Percentiles rank a stretch among this genome's conserved stretches.
Conservation (phyloP, 768 basidiomycete species). For the Asterophora parasitica region DNA sequence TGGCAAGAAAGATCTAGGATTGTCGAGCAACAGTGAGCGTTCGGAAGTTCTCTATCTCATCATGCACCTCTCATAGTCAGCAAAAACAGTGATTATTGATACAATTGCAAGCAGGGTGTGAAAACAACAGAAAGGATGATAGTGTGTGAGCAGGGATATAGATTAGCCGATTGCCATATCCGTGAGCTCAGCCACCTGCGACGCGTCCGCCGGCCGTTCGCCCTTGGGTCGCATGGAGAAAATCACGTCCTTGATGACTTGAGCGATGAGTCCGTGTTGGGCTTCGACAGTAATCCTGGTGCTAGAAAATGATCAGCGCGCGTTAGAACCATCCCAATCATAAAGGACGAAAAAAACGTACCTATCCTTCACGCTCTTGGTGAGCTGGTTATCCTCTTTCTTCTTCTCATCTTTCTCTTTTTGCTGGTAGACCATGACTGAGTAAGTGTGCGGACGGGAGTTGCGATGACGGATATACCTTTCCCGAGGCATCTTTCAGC, state of each 20-base stretch:
- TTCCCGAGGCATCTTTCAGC: conserved; percentile 45
- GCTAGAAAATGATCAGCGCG: conserved; percentile 33
- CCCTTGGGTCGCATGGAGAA: conserved; percentile 60
- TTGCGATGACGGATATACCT: conserved; percentile 10
- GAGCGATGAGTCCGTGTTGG: conserved; percentile 90
- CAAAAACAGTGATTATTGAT: no score
- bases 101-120: not conserved
- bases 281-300: conserved; percentile 87
- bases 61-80: no score
- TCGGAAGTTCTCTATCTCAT: no score
- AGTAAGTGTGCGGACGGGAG: conserved; percentile 13
- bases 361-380: conserved; percentile 92
- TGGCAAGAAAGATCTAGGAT: no score
- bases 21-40: no score
- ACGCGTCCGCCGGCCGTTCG: conserved; percentile 12
- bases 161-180: conserved; percentile 46
- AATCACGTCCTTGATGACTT: conserved; percentile 89
- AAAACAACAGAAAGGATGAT: not conserved
- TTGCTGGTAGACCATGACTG: conserved; percentile 20
- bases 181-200: conserved; percentile 34
- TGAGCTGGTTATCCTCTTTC: conserved; percentile 83
- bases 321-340: not conserved
- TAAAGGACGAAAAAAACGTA: conserved; percentile 24
- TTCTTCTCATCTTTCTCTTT: conserved; percentile 69
- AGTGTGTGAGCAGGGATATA: no score